Conservation (phyloP, 2,329 filamentous ascomycete species). For the Nemania sp. region DNA sequence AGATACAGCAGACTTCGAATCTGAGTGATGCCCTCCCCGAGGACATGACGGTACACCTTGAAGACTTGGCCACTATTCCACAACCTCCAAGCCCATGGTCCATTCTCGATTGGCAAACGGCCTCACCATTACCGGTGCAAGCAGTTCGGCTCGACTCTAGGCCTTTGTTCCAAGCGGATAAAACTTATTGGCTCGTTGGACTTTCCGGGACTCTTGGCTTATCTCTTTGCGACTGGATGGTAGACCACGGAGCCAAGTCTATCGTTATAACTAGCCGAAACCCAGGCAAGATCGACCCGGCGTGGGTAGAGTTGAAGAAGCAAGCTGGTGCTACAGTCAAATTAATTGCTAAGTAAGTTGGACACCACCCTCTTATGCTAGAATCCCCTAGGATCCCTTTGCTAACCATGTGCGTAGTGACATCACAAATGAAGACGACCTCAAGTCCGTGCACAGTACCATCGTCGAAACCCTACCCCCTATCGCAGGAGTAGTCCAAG, state of each 20-base stretch:
- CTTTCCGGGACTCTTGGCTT: slow-evolving; percentile 16
- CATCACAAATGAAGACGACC: slow-evolving; percentile 26
- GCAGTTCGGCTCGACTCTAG: neutral
- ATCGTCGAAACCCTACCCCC: slow-evolving; percentile 36
- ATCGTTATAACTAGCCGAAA: slow-evolving; percentile 46
- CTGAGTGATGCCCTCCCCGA: too few species aligned
- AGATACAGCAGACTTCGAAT: too few species aligned
- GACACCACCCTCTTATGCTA: slow-evolving; percentile 32
- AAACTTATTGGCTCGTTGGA: slow-evolving; percentile 21
- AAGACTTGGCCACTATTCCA: too few species aligned
- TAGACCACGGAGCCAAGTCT: slow-evolving; percentile 41
- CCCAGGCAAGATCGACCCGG: slow-evolving; percentile 39
- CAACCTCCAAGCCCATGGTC: too few species aligned
- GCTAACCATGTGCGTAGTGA: slow-evolving; percentile 21
- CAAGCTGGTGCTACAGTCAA: neutral
- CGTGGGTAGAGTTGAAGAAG: too few species aligned
- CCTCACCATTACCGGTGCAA: neutral
- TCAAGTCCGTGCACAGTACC: slow-evolving; percentile 17
- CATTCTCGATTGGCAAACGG: too few species aligned
- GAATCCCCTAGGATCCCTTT: slow-evolving; percentile 16
- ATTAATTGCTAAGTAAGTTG: neutral
- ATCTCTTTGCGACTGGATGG: slow-evolving; percentile 30
- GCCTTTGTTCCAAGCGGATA: neutral
- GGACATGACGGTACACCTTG: too few species aligned
- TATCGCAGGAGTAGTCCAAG: slow-evolving; percentile 48